A percentile compares a stretch with the other conserved stretches of the same genome.
Conservation (phyloP, 257 asterid genomes). For the Solanum corneliomulleri region DNA sequence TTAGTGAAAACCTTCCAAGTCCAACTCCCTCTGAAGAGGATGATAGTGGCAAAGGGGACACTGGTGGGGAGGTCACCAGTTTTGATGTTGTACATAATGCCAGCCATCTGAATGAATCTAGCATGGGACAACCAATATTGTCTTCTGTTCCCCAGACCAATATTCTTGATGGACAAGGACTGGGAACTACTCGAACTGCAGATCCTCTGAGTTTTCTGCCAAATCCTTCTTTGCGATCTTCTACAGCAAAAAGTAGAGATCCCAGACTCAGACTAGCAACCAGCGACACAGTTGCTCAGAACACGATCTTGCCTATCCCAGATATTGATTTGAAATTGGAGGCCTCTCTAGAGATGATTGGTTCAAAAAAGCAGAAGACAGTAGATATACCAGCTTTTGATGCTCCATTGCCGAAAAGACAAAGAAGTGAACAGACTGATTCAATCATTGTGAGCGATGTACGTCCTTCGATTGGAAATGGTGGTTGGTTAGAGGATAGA, state of each 20-base stretch:
- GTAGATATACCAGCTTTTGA: conserved; percentile 34
- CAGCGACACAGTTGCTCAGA: conserved; percentile 26
- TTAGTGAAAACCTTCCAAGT: conserved; percentile 71
- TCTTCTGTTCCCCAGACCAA: conserved; percentile 31
- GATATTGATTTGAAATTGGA: conserved; percentile 31
- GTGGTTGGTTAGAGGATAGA: conserved; percentile 43
- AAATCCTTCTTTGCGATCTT: conserved; percentile 28
- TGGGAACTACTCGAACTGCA: conserved; percentile 16
- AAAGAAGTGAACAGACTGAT: conserved; percentile 36
- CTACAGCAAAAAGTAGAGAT: conserved; percentile 69
- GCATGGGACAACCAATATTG: conserved; percentile 16
- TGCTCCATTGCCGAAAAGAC: conserved; percentile 63
- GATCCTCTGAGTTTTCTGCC: conserved; percentile 23
- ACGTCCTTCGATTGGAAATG: conserved; percentile 20
- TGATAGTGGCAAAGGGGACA: conserved; percentile 53
- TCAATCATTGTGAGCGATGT: neutral
- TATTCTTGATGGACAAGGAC: conserved; percentile 24
- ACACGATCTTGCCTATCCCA: conserved; percentile 10
- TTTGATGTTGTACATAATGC: conserved; percentile 17
- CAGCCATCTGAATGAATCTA: conserved; percentile 13
- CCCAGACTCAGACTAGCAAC: conserved; percentile 82
- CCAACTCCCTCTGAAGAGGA: conserved; percentile 96
- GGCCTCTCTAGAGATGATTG: conserved; percentile 25
- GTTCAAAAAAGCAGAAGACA: conserved; percentile 48
- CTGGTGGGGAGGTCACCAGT: conserved; percentile 65